Percentiles rank a stretch among this genome's conserved stretches.
Evolutionary conservation across 2,329 filamentous ascomycete genomes (phyloP).

Genomic region (Sphaerulina populicola): DNA sequence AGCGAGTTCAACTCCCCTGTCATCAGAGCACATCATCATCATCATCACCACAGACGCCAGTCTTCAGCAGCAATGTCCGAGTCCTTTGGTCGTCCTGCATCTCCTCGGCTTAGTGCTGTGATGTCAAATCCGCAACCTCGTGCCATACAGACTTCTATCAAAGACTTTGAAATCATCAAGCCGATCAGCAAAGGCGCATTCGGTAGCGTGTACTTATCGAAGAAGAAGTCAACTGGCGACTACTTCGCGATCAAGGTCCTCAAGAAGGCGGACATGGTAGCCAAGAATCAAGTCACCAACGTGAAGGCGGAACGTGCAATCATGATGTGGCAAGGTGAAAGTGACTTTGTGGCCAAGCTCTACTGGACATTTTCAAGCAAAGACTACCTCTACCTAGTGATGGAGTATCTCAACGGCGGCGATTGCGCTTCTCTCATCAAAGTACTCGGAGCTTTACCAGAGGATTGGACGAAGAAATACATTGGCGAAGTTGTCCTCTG

Average conservation of each 20-base stretch:
- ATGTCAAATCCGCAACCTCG: constrained; percentile 74
- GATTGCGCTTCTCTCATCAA: constrained; percentile 97
- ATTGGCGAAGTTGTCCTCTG: constrained; percentile 93
- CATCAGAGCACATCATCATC: constrained; percentile 42
- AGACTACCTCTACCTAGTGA: constrained; percentile 94
- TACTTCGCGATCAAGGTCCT: constrained; percentile 98
- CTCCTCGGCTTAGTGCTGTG: constrained; percentile 69
- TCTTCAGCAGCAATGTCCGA: constrained; percentile 80
- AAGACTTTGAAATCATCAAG: constrained; percentile 99
- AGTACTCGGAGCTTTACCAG: constrained; percentile 78
- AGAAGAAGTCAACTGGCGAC: constrained; percentile 96
- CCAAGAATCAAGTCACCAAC: constrained; percentile 98
- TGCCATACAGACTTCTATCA: constrained; percentile 89
- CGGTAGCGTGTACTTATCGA: constrained; percentile 92
- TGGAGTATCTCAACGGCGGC: constrained; percentile 97
- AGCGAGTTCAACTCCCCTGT: constrained; percentile 74
- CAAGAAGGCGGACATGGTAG: constrained; percentile 99
- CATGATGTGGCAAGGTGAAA: constrained; percentile 99
- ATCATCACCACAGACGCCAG: constrained; percentile 68
- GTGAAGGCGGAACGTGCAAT: constrained; percentile 97
- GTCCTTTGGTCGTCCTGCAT: constrained; percentile 58
- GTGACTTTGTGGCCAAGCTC: constrained; percentile 95
- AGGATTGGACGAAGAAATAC: constrained; percentile 98
- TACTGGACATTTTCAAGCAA: constrained; percentile 99
- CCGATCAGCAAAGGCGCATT: constrained; percentile 98